Evolutionary conservation across 2,329 filamentous ascomycete species (phyloP).

Genomic region (Penicillium sclerotiorum): DNA sequence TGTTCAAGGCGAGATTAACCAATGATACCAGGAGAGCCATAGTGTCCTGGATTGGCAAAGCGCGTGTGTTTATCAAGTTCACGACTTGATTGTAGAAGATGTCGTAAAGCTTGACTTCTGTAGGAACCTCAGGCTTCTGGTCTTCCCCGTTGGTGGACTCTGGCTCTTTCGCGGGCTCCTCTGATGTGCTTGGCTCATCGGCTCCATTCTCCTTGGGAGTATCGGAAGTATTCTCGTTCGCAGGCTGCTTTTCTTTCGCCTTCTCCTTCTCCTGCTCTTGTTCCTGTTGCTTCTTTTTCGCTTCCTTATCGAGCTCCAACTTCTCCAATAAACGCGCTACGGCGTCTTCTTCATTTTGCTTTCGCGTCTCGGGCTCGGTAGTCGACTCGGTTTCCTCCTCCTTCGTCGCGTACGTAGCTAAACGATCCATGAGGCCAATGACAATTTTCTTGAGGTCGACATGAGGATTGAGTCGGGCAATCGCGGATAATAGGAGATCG

Average conservation of each 20-base stretch:
- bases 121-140: conserved; percentile 44
- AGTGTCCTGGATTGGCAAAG: conserved; percentile 89
- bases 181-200: conserved; percentile 34
- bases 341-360: conserved; percentile 81
- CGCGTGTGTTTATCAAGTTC: conserved; percentile 86
- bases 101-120: conserved; percentile 88
- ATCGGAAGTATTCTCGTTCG: conserved; percentile 31
- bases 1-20: conserved; percentile 89
- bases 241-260: too few species aligned
- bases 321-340: conserved; percentile 76
- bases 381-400: conserved; percentile 66
- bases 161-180: conserved; percentile 30
- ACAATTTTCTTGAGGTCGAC: conserved; percentile 98
- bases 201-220: conserved; percentile 40
- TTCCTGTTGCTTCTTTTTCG: conserved; percentile 52
- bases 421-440: conserved; percentile 93
- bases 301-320: conserved; percentile 66
- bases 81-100: conserved; percentile 97
- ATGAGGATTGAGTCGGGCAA: conserved; percentile 88
- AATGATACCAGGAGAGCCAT: conserved; percentile 93
- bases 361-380: conserved; percentile 71
- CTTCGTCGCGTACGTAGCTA: conserved; percentile 91
- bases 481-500: conserved; percentile 91
- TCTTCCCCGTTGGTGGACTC: conserved; percentile 35
- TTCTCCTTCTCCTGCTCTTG: too few species aligned